Base-by-base conservation (phyloP, 768 basidiomycete species). In the Sarcomyxa edulis region DNA sequence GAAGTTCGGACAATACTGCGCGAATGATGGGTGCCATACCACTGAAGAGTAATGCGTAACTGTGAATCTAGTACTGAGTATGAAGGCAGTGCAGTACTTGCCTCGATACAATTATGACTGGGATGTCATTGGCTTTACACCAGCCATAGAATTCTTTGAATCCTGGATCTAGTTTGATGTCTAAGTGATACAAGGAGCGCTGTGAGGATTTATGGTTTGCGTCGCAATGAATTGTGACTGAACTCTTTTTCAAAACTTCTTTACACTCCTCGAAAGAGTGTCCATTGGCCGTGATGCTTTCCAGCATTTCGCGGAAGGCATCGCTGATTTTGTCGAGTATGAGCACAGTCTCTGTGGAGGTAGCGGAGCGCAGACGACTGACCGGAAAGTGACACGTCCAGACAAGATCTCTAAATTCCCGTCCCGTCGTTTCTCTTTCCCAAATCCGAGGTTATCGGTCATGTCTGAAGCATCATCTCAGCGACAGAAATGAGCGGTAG, bases 11-110 rank as follows among this genome's bases (percentile, higher is more conserved):
- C n/a, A 97, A 73, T 5, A 96, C 85, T 1, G 89, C 89, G 28
- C 90, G 86, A 49, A 99, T 97, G 48, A 88, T 75, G 9, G 94
- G 93, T 7, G 81, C 82, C 93, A 96, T 96, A 16, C 93, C 94
- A 47, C 89, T 92, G 54, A 14, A 28, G 25, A 9, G 3, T 32
- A 34, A n/a, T n/a, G 37, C 26, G 30, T 19, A 31, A 30, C 15
- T 26, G n/a, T 39, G 32, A 19, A 37, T 28, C 27, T 12, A 18
- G 15, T n/a, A 16, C 11, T 19, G 16, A 25, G 9, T 23, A 32
- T 18, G 39, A 37, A 24, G 34, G 19, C 19, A 43, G 50, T 21
- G 23, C 16, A 10, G 7, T 10, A 40, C 42, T 16, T 46, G 87
- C 89, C 87, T 91, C 4, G 94, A 96, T 29, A 96, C 90, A 55